Conservation (phyloP, 495 filamentous ascomycete genomes). For the Trichocladium antarcticum region DNA sequence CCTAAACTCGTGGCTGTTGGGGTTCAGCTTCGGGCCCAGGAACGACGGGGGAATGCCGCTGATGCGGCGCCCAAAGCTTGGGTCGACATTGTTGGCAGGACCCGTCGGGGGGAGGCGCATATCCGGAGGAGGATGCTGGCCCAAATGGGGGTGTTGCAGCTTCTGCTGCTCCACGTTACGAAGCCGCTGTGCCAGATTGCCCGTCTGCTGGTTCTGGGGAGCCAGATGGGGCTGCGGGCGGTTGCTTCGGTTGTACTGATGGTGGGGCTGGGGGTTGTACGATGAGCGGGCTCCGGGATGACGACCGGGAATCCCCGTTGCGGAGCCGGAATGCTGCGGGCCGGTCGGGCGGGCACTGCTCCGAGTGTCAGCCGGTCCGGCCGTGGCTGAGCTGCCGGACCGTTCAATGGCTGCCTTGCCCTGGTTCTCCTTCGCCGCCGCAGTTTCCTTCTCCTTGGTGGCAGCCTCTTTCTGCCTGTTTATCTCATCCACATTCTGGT, state of each 20-base stretch:
- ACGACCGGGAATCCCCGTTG: conserved; percentile 26
- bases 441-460: conserved; percentile 32
- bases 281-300: conserved; percentile 23
- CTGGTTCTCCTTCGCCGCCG: conserved; percentile 25
- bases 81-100: conserved; percentile 38
- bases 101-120: conserved; percentile 43
- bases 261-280: conserved; percentile 24
- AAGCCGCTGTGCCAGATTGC: conserved; percentile 34
- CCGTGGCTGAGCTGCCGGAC: conserved; percentile 12
- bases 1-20: conserved; percentile 71
- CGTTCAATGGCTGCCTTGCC: conserved; percentile 24
- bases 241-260: conserved; percentile 26
- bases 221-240: conserved; percentile 31
- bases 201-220: conserved; percentile 24
- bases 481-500: conserved; percentile 53
- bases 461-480: conserved; percentile 28
- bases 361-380: conserved; percentile 23
- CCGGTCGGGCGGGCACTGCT: conserved; percentile 19
- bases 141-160: conserved; percentile 28
- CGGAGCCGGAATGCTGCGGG: conserved; percentile 25
- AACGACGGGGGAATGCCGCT: conserved; percentile 35
- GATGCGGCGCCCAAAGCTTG: conserved; percentile 37
- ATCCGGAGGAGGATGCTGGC: conserved; percentile 32
- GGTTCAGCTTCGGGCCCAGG: conserved; percentile 62
- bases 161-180: conserved; percentile 37